These are phyloP conservation scores for Coemansia sp. DNA, from an alignment of 192 early-diverging fungal genomes.

Conservation along the genomic window DNA sequence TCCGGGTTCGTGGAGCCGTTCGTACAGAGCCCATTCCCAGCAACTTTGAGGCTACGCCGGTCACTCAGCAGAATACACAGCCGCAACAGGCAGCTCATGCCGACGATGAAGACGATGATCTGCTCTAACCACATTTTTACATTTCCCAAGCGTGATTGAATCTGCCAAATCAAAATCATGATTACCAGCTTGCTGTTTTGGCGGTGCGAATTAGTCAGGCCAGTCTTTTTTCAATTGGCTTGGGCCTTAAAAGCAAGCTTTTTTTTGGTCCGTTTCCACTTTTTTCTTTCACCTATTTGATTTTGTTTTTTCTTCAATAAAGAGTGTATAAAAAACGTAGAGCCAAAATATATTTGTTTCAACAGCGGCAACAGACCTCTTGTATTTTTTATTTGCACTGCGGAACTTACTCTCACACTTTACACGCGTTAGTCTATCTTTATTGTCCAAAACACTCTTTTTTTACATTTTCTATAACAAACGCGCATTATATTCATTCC, in stretches of 20 bases:
- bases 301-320: neutral
- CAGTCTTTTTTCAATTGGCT: too few relatives aligned
- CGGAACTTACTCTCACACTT: neutral
- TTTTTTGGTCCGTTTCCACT: slow-evolving; percentile 11
- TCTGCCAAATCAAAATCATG: neutral
- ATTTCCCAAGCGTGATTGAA: neutral
- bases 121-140: slow-evolving; percentile 17
- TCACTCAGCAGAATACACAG: neutral
- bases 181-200: neutral
- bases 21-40: slow-evolving; percentile 10
- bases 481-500: neutral
- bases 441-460: neutral
- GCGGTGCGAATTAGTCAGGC: neutral
- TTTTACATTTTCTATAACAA: neutral
- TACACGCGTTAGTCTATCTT: neutral
- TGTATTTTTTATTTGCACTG: neutral
- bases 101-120: slow-evolving; percentile 32
- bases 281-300: neutral
- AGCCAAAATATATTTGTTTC: too few relatives aligned
- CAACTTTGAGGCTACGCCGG: too few relatives aligned
- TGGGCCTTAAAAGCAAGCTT: too few relatives aligned
- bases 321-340: neutral
- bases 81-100: slow-evolving; percentile 3
- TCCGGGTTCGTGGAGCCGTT: slow-evolving; percentile 30
- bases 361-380: neutral